These are phyloP conservation scores for Talaromyces sp. DNA, from an alignment of 2,329 filamentous ascomycete species.

Conservation along the genomic window DNA sequence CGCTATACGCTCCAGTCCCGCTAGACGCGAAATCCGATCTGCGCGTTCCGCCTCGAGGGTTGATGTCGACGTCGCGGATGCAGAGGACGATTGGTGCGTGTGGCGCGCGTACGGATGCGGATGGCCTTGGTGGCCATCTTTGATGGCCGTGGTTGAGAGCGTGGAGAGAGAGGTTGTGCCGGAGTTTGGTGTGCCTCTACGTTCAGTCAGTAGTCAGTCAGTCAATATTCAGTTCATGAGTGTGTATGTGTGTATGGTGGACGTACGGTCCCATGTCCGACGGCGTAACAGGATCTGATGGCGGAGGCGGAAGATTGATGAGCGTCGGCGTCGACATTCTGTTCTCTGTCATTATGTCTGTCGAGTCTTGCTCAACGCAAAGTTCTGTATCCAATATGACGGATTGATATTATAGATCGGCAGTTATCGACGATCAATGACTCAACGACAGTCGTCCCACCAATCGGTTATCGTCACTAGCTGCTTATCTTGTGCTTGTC, in stretches of 20 bases:
- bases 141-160: constrained; percentile 90
- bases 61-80: constrained; percentile 58
- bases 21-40: constrained; percentile 90
- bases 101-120: constrained; percentile 59
- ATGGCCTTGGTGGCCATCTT: constrained; percentile 88
- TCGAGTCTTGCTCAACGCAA: background rate
- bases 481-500: background rate
- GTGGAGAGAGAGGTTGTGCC: constrained; percentile 88
- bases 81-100: constrained; percentile 55
- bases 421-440: background rate
- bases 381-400: too few species aligned
- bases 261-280: constrained; percentile 80
- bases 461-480: background rate
- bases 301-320: constrained; percentile 79
- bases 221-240: background rate
- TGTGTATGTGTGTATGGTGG: constrained; percentile 14
- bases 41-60: constrained; percentile 88
- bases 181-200: constrained; percentile 86
- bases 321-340: constrained; percentile 59
- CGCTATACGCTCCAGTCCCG: constrained; percentile 83
- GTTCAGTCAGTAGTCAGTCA: background rate
- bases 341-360: constrained; percentile 13
- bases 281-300: constrained; percentile 79
- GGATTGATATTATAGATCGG: background rate
- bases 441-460: background rate